Evolutionary conservation across 2,329 filamentous ascomycete species (phyloP).

Genomic region (Alternaria ethzedia): DNA sequence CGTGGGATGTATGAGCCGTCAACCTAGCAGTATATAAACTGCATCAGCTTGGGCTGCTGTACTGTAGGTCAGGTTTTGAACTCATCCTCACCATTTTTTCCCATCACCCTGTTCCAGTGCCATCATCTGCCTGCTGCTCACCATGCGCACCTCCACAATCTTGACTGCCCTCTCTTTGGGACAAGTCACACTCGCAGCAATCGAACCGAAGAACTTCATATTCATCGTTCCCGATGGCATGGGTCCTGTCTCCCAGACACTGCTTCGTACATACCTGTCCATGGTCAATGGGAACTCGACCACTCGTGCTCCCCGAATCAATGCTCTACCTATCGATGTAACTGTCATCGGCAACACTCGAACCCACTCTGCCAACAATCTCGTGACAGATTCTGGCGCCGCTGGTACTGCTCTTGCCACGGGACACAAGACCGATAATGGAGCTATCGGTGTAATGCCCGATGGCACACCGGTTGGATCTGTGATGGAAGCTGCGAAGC

Average conservation of each 20-base stretch:
- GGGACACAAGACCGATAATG: constrained; percentile 50
- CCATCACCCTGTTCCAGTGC: background rate
- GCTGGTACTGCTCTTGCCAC: constrained; percentile 51
- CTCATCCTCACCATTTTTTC: background rate
- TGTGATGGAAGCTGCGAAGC: constrained; percentile 51
- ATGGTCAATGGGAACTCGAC: constrained; percentile 25
- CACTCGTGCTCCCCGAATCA: constrained; percentile 22
- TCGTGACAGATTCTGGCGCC: constrained; percentile 53
- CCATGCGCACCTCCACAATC: background rate
- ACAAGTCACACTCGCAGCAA: constrained; percentile 1
- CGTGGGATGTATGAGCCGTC: background rate
- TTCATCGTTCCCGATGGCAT: constrained; percentile 36
- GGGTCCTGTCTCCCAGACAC: constrained; percentile 30
- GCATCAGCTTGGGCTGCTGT: background rate
- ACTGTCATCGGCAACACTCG: constrained; percentile 31
- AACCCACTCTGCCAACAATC: constrained; percentile 37
- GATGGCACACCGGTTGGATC: constrained; percentile 46
- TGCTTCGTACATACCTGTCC: constrained; percentile 29
- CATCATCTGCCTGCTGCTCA: background rate
- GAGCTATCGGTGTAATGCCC: constrained; percentile 44
- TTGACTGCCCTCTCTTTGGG: background rate
- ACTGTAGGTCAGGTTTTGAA: background rate
- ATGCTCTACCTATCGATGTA: constrained; percentile 24
- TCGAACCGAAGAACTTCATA: constrained; percentile 25
- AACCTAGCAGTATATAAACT: background rate